A percentile compares a stretch with the other conserved stretches of the same genome.
Conservation (phyloP, 1,284 basidiomycete genomes). For the Meira miltonrushii region DNA sequence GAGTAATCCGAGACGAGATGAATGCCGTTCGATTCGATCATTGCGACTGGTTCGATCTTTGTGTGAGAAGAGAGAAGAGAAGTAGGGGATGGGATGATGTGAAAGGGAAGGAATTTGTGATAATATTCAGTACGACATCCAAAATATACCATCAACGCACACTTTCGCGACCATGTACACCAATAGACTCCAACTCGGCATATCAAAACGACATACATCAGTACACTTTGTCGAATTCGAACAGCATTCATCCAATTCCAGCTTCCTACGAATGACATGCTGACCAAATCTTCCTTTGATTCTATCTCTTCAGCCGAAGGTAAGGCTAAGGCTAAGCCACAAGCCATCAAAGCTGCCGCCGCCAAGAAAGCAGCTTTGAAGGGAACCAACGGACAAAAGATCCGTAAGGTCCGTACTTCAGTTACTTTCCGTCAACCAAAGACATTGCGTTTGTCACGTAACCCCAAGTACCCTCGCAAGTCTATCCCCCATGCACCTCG, state of each 20-base stretch:
- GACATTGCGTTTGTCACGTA: slow-evolving; percentile 78
- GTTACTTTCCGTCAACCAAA: slow-evolving; percentile 96
- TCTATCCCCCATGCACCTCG: slow-evolving; percentile 86
- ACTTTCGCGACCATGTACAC: no score
- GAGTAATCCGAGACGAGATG: slow-evolving; percentile 10
- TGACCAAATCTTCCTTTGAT: neutral
- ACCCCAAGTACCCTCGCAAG: slow-evolving; percentile 90
- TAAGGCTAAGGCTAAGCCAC: slow-evolving; percentile 28
- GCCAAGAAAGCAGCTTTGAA: slow-evolving; percentile 96
- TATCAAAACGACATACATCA: neutral
- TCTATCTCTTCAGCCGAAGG: slow-evolving; percentile 13
- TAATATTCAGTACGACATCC: no score
- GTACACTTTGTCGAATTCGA: no score
- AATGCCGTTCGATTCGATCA: neutral
- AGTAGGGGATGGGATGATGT: no score
- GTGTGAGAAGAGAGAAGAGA: no score
- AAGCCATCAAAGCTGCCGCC: slow-evolving; percentile 69
- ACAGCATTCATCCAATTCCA: no score
- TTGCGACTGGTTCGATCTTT: no score
- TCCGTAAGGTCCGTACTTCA: slow-evolving; percentile 77
- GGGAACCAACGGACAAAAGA: slow-evolving; percentile 70
- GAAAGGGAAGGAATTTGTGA: no score
- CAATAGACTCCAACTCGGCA: no score
- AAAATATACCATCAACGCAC: no score
- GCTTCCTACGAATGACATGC: neutral